Evolutionary conservation across 805 yeast genomes (phyloP).

Genomic region (Yarrowia deformans): DNA sequence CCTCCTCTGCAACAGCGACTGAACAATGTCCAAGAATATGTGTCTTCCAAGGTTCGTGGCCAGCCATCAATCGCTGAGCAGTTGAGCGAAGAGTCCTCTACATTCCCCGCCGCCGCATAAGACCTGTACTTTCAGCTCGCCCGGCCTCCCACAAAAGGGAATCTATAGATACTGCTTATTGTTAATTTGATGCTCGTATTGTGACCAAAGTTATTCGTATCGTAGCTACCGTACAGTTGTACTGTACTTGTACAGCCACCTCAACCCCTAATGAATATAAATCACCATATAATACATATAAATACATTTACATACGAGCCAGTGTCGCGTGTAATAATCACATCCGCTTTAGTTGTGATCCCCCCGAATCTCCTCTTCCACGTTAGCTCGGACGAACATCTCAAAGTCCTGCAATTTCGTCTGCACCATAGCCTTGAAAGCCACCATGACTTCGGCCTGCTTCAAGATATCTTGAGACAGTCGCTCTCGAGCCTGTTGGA

Average conservation of each 20-base stretch:
- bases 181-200: background rate
- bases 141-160: background rate
- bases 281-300: constrained; percentile 31
- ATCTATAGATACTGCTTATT: constrained; percentile 18
- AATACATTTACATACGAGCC: constrained; percentile 24
- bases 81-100: background rate
- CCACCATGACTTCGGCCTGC: constrained; percentile 35
- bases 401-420: constrained; percentile 25
- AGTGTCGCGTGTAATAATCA: background rate
- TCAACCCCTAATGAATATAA: background rate
- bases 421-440: constrained; percentile 26
- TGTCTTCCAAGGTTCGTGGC: constrained; percentile 37
- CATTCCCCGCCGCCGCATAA: constrained; percentile 5
- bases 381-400: constrained; percentile 27
- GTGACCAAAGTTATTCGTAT: background rate
- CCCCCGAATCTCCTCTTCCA: constrained; percentile 23
- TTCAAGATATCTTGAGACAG: constrained; percentile 22
- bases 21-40: constrained; percentile 30
- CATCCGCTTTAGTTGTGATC: constrained; percentile 1
- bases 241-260: too few species aligned
- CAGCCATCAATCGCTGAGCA: constrained; percentile 25
- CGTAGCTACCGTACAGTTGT: too few species aligned
- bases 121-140: background rate
- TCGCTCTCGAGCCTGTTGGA: constrained; percentile 26
- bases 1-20: constrained; percentile 29